Base-by-base conservation (phyloP, 192 early-diverging fungal species). In the Spinellus fusiger region DNA sequence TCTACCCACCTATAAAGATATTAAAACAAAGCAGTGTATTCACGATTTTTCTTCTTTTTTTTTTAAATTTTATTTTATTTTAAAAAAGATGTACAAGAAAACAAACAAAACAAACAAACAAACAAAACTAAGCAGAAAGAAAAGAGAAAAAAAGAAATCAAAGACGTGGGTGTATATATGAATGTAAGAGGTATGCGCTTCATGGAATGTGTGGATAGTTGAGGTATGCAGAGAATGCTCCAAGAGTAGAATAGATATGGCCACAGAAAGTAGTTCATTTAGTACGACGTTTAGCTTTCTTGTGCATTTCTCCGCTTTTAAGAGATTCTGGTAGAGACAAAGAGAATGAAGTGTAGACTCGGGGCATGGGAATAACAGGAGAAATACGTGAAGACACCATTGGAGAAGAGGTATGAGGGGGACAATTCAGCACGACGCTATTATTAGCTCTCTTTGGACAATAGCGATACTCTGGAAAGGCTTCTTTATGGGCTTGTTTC, bases 391-490 rank as follows among this genome's bases (percentile, higher is more conserved):
- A 44, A 44, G 40, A 44, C 3, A 18, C 18, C 15, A 18, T n/a
- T 12, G 40, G 18, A 3, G 40, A 2, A 44, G 40, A 44, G 3
- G 40, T n/a, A 44, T 12, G 18, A 44, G 40, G 40, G 40, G 40
- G 40, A 18, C 40, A 44, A 18, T 44, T 44, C 15, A 44, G 40
- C 3, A 44, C 15, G 10, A 44, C 40, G 10, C 40, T 44, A 12
- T 2, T 34, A 23, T 49, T 61, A 16, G 65, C 34, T 27, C 69
- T 57, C 27, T 64, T 64, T 8, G 69, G 69, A 22, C 69, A 71
- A 52, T 71, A 71, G 31, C 69, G 69, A 22, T 71, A 71, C 52
- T 71, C 69, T 32, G 69, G 69, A 60, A 71, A 71, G 15, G 69
- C 69, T 57, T 71, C 69, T 44, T 64, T 60, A 26, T 71, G 69